phyloP scores from a whole-genome alignment of 257 asterid genomes.

The Rauvolfia tetraphylla region DNA sequence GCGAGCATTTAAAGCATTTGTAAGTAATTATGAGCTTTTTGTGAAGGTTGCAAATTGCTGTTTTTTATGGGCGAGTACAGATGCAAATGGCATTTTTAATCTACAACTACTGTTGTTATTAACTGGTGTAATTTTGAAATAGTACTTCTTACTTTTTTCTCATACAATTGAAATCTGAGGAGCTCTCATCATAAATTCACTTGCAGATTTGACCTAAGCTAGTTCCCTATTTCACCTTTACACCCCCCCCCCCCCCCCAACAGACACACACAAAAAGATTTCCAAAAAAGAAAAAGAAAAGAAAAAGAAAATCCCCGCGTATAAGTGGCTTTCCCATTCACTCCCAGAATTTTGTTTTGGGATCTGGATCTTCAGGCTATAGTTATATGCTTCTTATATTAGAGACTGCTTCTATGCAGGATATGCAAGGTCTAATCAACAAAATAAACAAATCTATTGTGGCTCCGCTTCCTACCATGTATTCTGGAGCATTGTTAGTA shows the following conservation, averaged over 20 bases:
- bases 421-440: constrained; percentile 93
- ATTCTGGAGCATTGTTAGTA: constrained; percentile 89
- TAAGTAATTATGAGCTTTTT: constrained; percentile 37
- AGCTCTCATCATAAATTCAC: neutral
- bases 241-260: too few species aligned
- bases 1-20: constrained; percentile 95
- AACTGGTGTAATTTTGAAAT: neutral
- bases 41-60: neutral
- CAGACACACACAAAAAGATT: too few species aligned
- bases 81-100: neutral
- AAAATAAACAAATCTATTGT: constrained; percentile 86
- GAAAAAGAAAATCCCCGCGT: neutral
- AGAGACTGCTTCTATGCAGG: constrained; percentile 44
- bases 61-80: neutral
- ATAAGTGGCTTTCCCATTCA: neutral
- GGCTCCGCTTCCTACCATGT: constrained; percentile 86
- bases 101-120: neutral
- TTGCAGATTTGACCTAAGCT: neutral
- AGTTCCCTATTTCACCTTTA: neutral
- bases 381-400: constrained; percentile 8
- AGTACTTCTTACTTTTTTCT: neutral
- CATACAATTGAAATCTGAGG: neutral
- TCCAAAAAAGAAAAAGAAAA: neutral
- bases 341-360: neutral
- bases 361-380: constrained; percentile 1